phyloP scores from a whole-genome alignment of 2,329 filamentous ascomycete species.

The Colletotrichum sp. region DNA sequence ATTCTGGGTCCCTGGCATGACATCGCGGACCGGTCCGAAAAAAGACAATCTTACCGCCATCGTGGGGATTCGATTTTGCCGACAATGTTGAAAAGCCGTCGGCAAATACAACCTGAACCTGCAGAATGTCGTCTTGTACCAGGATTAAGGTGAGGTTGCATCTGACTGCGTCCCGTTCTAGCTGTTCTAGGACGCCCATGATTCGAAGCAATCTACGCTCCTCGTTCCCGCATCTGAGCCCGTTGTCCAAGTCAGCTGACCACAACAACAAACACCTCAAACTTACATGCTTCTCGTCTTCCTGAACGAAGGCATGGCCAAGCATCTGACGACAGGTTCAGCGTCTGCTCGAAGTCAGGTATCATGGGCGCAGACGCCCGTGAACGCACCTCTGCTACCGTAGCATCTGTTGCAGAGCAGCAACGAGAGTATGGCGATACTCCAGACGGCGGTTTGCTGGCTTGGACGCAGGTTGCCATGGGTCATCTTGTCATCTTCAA shows the following conservation, averaged over 20 bases:
- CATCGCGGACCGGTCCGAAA: neutral
- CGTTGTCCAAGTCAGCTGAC: neutral
- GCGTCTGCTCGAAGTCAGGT: neutral
- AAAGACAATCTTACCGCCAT: neutral
- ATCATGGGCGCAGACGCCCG: neutral
- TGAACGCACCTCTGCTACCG: neutral
- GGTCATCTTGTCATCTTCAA: neutral
- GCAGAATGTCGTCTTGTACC: neutral
- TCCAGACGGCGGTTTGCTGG: neutral
- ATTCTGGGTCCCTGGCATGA: neutral
- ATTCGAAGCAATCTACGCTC: too few relatives aligned
- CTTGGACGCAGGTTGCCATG: neutral
- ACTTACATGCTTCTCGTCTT: neutral
- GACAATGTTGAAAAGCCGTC: neutral
- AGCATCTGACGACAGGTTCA: neutral
- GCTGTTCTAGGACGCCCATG: neutral
- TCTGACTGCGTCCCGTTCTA: neutral
- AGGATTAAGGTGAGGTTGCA: neutral
- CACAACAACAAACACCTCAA: neutral
- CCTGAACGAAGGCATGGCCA: neutral
- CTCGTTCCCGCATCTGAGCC: neutral
- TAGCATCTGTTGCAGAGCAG: neutral
- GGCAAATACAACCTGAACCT: neutral
- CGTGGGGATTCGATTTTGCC: neutral
- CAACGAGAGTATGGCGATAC: neutral